Percentiles rank a stretch among this genome's conserved stretches.
phyloP scores from a whole-genome alignment of 208 protist species.

The Crithidia acanthocephali region DNA sequence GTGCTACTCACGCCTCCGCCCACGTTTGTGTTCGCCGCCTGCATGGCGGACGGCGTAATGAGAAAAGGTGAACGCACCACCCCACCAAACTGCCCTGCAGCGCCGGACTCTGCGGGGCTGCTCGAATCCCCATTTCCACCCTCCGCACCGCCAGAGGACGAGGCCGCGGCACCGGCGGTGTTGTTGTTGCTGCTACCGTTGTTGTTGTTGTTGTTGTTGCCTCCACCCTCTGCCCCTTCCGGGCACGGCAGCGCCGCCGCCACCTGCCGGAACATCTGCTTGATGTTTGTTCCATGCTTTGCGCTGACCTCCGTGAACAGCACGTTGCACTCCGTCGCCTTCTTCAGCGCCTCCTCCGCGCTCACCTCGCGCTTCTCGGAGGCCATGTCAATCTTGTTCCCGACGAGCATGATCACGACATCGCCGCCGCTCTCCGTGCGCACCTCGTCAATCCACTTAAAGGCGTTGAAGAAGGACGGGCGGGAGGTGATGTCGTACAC shows the following conservation, averaged over 20 bases:
- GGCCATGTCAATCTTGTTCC: constrained; percentile 97
- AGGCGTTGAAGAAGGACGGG: constrained; percentile 92
- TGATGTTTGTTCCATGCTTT: constrained; percentile 83
- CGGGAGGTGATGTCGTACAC: constrained; percentile 98
- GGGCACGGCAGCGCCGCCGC: constrained; percentile 54
- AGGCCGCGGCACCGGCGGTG: background rate
- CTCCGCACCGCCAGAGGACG: background rate
- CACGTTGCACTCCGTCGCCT: constrained; percentile 90
- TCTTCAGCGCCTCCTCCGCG: constrained; percentile 59
- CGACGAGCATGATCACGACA: constrained; percentile 96
- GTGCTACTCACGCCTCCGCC: constrained; percentile 4
- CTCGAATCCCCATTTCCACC: background rate
- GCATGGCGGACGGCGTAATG: constrained; percentile 26
- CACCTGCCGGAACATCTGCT: constrained; percentile 78
- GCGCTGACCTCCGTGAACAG: constrained; percentile 97
- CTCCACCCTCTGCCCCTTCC: background rate
- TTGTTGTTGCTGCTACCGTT: background rate
- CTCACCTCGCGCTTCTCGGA: constrained; percentile 73
- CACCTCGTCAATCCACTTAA: constrained; percentile 98
- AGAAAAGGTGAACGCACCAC: constrained; percentile 29
- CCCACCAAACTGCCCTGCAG: constrained; percentile 23
- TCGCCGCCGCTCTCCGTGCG: constrained; percentile 94
- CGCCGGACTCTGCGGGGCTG: background rate
- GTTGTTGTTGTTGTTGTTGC: background rate
- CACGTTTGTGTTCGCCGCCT: constrained; percentile 3